These are phyloP conservation scores for Suhomyces terraborum DNA, from an alignment of 1,139 yeast species.

Conservation along the genomic window DNA sequence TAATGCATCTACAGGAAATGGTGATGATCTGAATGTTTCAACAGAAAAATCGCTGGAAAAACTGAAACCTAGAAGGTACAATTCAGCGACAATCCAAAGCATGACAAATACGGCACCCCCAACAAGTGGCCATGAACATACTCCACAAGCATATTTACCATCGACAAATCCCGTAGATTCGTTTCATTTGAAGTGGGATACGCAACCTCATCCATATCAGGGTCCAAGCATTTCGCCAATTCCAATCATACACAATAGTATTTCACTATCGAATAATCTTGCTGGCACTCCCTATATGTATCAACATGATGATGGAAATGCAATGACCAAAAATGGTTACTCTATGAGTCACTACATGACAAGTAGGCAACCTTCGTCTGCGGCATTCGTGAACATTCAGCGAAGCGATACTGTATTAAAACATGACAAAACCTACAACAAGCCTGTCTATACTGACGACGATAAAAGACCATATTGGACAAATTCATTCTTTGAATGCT, in stretches of 20 bases:
- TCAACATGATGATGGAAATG: not conserved
- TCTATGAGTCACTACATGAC: not conserved
- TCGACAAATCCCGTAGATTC: not conserved
- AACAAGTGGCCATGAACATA: not conserved
- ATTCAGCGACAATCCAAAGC: conserved; percentile 1
- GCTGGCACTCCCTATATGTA: not conserved
- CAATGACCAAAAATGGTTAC: not conserved
- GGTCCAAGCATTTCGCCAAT: not conserved
- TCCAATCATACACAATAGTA: not conserved
- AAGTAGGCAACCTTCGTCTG: not conserved
- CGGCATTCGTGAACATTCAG: not conserved
- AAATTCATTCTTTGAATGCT: conserved; percentile 3
- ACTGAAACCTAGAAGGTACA: not conserved
- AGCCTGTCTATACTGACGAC: not conserved
- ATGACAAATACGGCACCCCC: not conserved
- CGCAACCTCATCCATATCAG: not conserved
- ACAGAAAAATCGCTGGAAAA: not conserved
- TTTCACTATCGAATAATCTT: not conserved
- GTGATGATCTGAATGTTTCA: not conserved
- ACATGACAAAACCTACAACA: not conserved
- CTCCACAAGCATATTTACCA: not conserved
- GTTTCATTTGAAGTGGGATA: not conserved
- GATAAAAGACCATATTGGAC: conserved; percentile 6
- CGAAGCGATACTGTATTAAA: not conserved
- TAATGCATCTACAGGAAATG: not conserved